Evolutionary conservation across 257 asterid genomes (phyloP), one percentile per base, ranked within the genome.

Genomic region (Verbascum thapsus): DNA sequence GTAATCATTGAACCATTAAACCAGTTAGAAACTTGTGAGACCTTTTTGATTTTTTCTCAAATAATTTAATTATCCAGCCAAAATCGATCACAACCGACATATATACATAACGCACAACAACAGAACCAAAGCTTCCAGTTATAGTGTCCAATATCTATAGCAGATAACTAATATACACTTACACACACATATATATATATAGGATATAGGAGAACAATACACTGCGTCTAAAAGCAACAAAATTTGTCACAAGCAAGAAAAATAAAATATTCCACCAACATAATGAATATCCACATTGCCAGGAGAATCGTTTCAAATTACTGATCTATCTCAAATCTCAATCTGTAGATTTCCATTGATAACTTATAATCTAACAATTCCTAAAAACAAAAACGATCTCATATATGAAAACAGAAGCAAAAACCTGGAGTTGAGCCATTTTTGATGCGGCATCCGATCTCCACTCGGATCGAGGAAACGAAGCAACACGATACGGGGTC

Each of bases 391-490:
- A 15, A n/a, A n/a, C n/a, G n/a, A n/a, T n/a, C n/a, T 41, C 55
- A 7, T 11, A 17, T 50, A 7, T 8, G 61, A 51, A 18, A 20
- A 26, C 9, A 22, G 7, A 23, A 11, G 8, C 18, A 10, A 45
- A 44, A 55, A 71, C 80, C 78, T 64, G 67, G 42, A 41, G 52
- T 53, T 34, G 78, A 44, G 72, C 41, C 9, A 57, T 4, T 13
- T 3, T 11, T 45, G 51, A 61, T 54, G 73, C 68, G 47, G 52
- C 63, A 26, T 18, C 53, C 38, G 82, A 72, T 74, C 78, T 77
- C 53, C 70, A 57, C 26, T 66, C 77, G 41, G 68, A 58, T 57
- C 72, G 74, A 72, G 76, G 76, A 68, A 80, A 80, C 16, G 76
- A 77, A 19, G 73, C 71, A 38, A 18, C 15, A 56, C 52, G 47